phyloP scores from a whole-genome alignment of 2,329 filamentous ascomycete genomes.

The Alternaria brassicae region DNA sequence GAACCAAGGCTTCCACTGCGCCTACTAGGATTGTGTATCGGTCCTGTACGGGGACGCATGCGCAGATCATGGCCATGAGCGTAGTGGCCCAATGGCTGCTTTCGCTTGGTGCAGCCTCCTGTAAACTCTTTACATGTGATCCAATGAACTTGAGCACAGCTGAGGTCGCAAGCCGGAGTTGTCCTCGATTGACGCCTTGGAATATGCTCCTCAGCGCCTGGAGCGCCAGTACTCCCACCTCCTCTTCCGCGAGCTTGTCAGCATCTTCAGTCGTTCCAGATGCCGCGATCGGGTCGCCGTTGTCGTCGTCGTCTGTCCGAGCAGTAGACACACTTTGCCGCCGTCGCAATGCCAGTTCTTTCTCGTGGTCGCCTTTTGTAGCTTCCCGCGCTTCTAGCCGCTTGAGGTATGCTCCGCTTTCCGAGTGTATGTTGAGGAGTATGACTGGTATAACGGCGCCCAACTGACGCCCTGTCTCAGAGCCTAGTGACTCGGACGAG shows the following conservation, averaged over 20 bases:
- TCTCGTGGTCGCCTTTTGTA: constrained; percentile 71
- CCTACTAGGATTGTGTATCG: constrained; percentile 89
- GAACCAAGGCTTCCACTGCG: constrained; percentile 76
- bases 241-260: constrained; percentile 87
- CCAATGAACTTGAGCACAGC: constrained; percentile 77
- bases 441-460: constrained; percentile 82
- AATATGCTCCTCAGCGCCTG: constrained; percentile 89
- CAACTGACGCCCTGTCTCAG: constrained; percentile 77
- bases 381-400: constrained; percentile 72
- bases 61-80: constrained; percentile 78
- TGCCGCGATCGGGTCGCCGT: constrained; percentile 70
- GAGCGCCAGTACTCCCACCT: constrained; percentile 82
- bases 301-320: constrained; percentile 72
- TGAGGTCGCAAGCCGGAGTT: constrained; percentile 78
- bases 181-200: constrained; percentile 77
- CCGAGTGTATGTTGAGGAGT: constrained; percentile 83
- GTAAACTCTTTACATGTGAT: constrained; percentile 38
- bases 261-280: constrained; percentile 84
- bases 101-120: constrained; percentile 54
- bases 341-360: constrained; percentile 68
- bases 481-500: constrained; percentile 77
- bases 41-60: constrained; percentile 93
- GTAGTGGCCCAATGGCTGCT: constrained; percentile 78
- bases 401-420: constrained; percentile 72
- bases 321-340: constrained; percentile 83